Conservation (phyloP, 2,329 filamentous ascomycete genomes). For the Tolypocladium inflatum region DNA sequence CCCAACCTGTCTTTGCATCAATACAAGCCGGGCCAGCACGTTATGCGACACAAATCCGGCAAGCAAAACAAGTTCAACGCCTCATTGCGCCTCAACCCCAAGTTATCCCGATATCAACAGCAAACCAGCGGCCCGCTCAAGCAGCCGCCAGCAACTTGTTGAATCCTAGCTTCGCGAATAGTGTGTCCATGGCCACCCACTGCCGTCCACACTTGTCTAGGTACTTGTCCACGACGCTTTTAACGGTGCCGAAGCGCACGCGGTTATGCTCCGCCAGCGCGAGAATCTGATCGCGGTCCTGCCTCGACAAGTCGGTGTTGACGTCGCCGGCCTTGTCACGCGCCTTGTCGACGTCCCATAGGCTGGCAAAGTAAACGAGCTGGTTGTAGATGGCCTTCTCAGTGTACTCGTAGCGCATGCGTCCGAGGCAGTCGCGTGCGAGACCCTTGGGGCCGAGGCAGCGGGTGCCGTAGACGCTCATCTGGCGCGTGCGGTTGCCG, state of each 20-base stretch:
- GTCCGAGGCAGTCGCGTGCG: constrained; percentile 73
- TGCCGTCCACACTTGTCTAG: constrained; percentile 82
- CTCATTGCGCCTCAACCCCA: background rate
- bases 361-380: constrained; percentile 70
- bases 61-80: background rate
- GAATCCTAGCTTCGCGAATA: constrained; percentile 65
- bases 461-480: constrained; percentile 83
- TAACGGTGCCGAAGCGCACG: constrained; percentile 65
- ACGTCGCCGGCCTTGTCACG: constrained; percentile 40
- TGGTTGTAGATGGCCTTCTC: constrained; percentile 95
- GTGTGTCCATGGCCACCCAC: constrained; percentile 87
- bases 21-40: background rate
- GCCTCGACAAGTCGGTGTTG: constrained; percentile 35
- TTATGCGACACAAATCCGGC: background rate
- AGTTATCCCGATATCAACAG: background rate
- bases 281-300: constrained; percentile 55
- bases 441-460: constrained; percentile 83
- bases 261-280: constrained; percentile 77
- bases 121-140: background rate
- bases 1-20: background rate
- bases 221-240: constrained; percentile 70
- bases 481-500: constrained; percentile 77
- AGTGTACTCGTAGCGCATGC: constrained; percentile 78
- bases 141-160: constrained; percentile 17
- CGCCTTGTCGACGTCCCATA: constrained; percentile 88